A percentile compares a stretch with the other conserved stretches of the same genome.
Evolutionary conservation across 306 rosid species (phyloP).

Genomic region (Rubus parviflorus): DNA sequence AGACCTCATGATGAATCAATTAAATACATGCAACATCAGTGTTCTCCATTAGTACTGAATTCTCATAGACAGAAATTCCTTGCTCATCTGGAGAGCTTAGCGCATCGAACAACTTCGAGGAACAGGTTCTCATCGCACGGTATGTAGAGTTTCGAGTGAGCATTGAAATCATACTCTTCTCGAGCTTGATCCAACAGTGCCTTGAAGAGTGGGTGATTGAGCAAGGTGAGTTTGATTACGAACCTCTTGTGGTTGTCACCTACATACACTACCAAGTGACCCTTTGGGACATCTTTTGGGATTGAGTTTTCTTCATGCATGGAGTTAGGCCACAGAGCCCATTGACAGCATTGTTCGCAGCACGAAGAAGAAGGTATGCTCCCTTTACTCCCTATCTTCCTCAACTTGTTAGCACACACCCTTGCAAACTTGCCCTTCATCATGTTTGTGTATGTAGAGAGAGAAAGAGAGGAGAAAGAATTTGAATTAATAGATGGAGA

Average conservation of each 20-base stretch:
- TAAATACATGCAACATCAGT: constrained; percentile 4
- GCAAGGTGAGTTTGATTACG: constrained; percentile 64
- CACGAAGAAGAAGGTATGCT: constrained; percentile 41
- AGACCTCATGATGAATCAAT: constrained; percentile 22
- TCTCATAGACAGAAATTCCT: constrained; percentile 33
- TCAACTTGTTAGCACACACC: constrained; percentile 73
- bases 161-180: constrained; percentile 71
- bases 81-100: constrained; percentile 46
- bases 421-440: constrained; percentile 47
- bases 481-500: constrained; percentile 20
- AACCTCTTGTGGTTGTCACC: constrained; percentile 75
- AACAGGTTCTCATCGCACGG: constrained; percentile 84
- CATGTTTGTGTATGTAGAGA: constrained; percentile 8
- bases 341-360: constrained; percentile 51
- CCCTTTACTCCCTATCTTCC: constrained; percentile 55
- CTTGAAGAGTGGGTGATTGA: constrained; percentile 78
- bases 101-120: constrained; percentile 59
- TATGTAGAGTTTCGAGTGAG: constrained; percentile 69
- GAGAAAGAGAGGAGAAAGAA: constrained; percentile 12
- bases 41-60: constrained; percentile 18
- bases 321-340: constrained; percentile 47
- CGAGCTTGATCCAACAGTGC: constrained; percentile 84
- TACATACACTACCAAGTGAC: constrained; percentile 85
- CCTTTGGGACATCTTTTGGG: constrained; percentile 93
- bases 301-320: constrained; percentile 51